Conservation (phyloP, 2,329 filamentous ascomycete genomes). For the Gnomoniopsis smithogilvyi region DNA sequence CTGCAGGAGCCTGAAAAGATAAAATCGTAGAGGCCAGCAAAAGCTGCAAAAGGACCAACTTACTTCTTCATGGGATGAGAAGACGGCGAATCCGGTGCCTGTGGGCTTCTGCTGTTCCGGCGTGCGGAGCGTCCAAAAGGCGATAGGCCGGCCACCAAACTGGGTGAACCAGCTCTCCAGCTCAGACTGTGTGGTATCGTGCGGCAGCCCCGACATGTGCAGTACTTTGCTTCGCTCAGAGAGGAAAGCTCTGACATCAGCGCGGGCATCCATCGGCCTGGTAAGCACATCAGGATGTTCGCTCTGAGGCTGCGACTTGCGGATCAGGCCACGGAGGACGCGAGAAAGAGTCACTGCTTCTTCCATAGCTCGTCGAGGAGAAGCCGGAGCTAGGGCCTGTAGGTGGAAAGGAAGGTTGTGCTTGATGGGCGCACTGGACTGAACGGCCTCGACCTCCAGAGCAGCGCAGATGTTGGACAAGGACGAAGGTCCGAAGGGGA, state of each 20-base stretch:
- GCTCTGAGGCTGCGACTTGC: constrained; percentile 91
- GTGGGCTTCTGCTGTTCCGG: constrained; percentile 99
- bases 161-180: constrained; percentile 99
- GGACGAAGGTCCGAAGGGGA: constrained; percentile 93
- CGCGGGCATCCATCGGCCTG: constrained; percentile 92
- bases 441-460: constrained; percentile 94
- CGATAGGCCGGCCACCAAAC: constrained; percentile 94
- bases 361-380: constrained; percentile 93
- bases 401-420: constrained; percentile 98
- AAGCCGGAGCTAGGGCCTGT: constrained; percentile 91
- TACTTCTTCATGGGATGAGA: constrained; percentile 98
- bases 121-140: constrained; percentile 97
- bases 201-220: constrained; percentile 94
- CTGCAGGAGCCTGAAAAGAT: no score
- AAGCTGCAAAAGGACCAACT: constrained; percentile 32
- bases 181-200: constrained; percentile 98
- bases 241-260: constrained; percentile 93
- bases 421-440: constrained; percentile 97
- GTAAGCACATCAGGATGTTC: constrained; percentile 95
- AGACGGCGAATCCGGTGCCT: constrained; percentile 95
- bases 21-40: constrained; percentile 7
- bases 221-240: constrained; percentile 97
- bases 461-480: constrained; percentile 97
- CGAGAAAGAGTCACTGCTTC: constrained; percentile 92
- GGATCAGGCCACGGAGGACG: constrained; percentile 86